Evolutionary conservation across 768 basidiomycete genomes (phyloP).

Genomic region (Crepidotus variabilis): DNA sequence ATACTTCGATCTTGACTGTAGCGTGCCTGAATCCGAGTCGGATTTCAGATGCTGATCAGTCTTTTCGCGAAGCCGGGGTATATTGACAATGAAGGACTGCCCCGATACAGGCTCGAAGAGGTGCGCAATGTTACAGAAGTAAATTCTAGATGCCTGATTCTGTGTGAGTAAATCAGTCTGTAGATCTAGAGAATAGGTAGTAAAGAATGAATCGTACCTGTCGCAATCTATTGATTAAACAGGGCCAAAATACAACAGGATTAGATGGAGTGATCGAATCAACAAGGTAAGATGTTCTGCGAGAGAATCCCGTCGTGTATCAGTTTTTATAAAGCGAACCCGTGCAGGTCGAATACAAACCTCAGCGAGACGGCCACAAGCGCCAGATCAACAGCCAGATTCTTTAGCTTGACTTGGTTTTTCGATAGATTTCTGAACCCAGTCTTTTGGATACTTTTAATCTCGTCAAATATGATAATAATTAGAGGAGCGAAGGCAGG

Average conservation of each 20-base stretch:
- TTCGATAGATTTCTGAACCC: too few species aligned
- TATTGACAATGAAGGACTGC: conserved; percentile 58
- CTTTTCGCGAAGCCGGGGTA: conserved; percentile 15
- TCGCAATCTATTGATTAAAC: conserved; percentile 22
- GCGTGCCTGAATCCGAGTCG: neutral
- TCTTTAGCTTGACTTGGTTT: too few species aligned
- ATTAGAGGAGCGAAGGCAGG: too few species aligned
- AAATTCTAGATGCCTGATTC: conserved; percentile 10
- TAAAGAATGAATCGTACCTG: conserved; percentile 30
- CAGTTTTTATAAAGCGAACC: neutral
- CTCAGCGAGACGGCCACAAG: neutral
- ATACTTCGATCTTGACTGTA: conserved; percentile 7
- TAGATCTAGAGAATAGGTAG: neutral
- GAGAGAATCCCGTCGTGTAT: neutral
- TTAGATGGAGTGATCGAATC: conserved; percentile 36
- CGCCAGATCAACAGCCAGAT: neutral
- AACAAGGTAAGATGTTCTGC: conserved; percentile 45
- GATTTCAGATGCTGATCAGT: conserved; percentile 2
- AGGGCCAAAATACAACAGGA: conserved; percentile 26
- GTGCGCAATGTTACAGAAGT: conserved; percentile 39
- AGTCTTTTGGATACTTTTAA: too few species aligned
- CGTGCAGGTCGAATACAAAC: neutral
- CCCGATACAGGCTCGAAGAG: conserved; percentile 38
- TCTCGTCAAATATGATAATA: too few species aligned
- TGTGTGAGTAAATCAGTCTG: neutral